A percentile compares a stretch with the other conserved stretches of the same genome.
phyloP scores from a whole-genome alignment of 2,329 filamentous ascomycete species.

The Colletotrichum eremochloae region DNA sequence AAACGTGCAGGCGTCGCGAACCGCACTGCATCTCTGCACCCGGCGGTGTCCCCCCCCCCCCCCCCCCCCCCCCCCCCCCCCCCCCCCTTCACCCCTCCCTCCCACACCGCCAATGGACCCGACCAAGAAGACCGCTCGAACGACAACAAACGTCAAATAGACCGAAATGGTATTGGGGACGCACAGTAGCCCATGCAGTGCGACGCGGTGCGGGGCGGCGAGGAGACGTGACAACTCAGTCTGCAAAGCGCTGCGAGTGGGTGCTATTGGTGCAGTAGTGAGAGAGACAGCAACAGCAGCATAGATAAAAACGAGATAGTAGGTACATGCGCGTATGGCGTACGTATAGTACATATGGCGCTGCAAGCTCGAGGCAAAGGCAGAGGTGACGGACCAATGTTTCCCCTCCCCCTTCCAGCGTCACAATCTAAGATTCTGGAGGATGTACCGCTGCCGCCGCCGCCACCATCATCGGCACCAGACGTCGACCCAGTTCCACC shows the following conservation, averaged over 20 bases:
- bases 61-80: neutral
- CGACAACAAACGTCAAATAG: neutral
- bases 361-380: neutral
- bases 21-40: neutral
- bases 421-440: constrained; percentile 15
- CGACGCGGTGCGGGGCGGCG: constrained; percentile 18
- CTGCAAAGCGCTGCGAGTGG: constrained; percentile 6
- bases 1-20: constrained; percentile 3
- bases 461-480: neutral
- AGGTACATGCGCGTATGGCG: constrained; percentile 27
- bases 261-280: constrained; percentile 6
- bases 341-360: neutral
- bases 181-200: constrained; percentile 17
- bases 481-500: neutral
- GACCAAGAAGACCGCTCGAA: neutral
- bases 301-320: constrained; percentile 6
- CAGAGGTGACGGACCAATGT: neutral
- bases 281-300: constrained; percentile 7
- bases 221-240: constrained; percentile 2
- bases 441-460: constrained; percentile 23
- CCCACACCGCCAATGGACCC: constrained; percentile 34
- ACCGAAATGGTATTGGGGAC: neutral
- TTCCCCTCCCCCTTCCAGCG: neutral
- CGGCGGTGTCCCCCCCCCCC: neutral
- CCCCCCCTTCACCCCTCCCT: neutral